Percentiles rank a stretch among this genome's conserved stretches.
These are phyloP conservation scores for Mycena maculata DNA, from an alignment of 768 basidiomycete species.

Conservation along the genomic window DNA sequence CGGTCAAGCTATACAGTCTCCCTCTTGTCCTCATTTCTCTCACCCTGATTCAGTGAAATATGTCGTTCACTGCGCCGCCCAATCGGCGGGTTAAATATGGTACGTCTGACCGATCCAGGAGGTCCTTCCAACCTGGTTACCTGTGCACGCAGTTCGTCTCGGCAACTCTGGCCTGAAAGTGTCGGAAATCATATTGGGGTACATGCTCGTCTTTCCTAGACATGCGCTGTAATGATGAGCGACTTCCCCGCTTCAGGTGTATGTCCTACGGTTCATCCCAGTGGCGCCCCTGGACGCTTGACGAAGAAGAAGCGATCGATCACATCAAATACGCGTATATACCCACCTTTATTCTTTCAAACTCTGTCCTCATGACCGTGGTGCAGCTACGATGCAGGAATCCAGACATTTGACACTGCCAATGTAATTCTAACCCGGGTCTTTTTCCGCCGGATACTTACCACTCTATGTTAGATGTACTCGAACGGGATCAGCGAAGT, in stretches of 20 bases:
- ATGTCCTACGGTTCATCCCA: constrained; percentile 36
- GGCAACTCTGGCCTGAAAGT: constrained; percentile 18
- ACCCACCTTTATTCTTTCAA: no score
- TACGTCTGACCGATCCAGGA: background rate
- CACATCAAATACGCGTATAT: constrained; percentile 46
- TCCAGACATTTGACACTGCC: constrained; percentile 71
- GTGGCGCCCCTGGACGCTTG: constrained; percentile 46
- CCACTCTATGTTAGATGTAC: constrained; percentile 57
- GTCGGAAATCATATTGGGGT: constrained; percentile 33
- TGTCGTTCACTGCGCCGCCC: no score
- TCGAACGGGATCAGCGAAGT: constrained; percentile 74
- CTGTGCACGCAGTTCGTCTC: background rate
- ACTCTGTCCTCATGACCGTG: background rate
- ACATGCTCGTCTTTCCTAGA: no score
- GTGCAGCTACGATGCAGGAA: constrained; percentile 63
- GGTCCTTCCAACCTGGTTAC: background rate
- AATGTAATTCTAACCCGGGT: constrained; percentile 45
- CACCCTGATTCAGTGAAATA: no score
- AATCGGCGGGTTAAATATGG: background rate
- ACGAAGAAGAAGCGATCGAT: constrained; percentile 46
- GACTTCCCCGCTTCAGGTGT: constrained; percentile 36
- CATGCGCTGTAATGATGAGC: no score
- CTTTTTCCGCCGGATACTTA: constrained; percentile 12
- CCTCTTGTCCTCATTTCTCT: no score
- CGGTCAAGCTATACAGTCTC: no score